Evolutionary conservation across 441 rosid species (phyloP).

Genomic region (Adansonia gregorii): DNA sequence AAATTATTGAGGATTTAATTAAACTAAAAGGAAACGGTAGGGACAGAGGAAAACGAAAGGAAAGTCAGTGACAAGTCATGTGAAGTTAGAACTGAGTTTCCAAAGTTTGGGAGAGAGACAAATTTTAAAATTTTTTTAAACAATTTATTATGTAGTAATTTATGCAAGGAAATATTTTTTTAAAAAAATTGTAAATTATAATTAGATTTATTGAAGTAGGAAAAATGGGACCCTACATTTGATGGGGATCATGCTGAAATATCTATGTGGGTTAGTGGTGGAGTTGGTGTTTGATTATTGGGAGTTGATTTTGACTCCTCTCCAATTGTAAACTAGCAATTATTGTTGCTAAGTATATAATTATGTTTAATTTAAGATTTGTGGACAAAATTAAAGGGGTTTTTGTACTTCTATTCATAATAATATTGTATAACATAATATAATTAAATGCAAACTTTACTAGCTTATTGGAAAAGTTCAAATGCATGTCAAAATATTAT

Average conservation of each 20-base stretch:
- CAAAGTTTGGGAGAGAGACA: conserved; percentile 29
- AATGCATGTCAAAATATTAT: background rate
- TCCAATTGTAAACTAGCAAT: conserved; percentile 30
- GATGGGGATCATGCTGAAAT: conserved; percentile 28
- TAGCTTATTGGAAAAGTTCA: background rate
- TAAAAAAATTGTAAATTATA: background rate
- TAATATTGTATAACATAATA: background rate
- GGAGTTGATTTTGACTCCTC: conserved; percentile 33
- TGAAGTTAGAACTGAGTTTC: conserved; percentile 36
- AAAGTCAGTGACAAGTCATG: conserved; percentile 30
- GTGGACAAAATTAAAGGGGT: background rate
- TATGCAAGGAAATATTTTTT: too few relatives aligned
- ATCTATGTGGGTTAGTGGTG: conserved; percentile 37
- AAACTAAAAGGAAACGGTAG: background rate
- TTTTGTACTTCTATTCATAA: background rate
- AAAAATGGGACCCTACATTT: conserved; percentile 31
- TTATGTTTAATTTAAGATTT: background rate
- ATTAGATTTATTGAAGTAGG: background rate
- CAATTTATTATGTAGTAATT: too few relatives aligned
- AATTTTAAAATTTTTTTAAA: background rate
- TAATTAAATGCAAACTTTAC: background rate
- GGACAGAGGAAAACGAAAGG: conserved; percentile 33
- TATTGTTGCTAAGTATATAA: conserved; percentile 1
- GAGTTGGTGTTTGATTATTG: conserved; percentile 31
- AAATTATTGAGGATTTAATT: conserved; percentile 18